Conservation (phyloP, 2,329 filamentous ascomycete genomes). For the Fusarium agapanthi region DNA sequence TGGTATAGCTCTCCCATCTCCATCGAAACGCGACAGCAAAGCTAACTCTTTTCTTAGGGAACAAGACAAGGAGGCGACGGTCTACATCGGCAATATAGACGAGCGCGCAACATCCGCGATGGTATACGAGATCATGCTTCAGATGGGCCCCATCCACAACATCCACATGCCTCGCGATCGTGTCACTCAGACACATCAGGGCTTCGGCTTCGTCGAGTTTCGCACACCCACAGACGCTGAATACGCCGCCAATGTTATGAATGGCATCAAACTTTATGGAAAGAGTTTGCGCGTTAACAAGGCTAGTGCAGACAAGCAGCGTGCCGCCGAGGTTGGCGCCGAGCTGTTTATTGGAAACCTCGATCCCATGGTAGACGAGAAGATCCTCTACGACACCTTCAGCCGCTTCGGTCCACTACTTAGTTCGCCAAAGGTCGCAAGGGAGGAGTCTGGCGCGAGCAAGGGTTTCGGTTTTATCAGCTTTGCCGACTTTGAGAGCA, state of each 20-base stretch:
- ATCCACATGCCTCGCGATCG: conserved; percentile 98
- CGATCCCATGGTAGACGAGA: conserved; percentile 93
- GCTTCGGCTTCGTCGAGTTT: conserved; percentile 99
- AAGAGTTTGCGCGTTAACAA: conserved; percentile 98
- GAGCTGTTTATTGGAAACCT: conserved; percentile 98
- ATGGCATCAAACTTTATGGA: conserved; percentile 90
- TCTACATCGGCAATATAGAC: conserved; percentile 98
- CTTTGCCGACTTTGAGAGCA: conserved; percentile 91
- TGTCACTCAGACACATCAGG: conserved; percentile 95
- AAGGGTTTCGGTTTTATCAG: conserved; percentile 98
- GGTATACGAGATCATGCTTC: conserved; percentile 97
- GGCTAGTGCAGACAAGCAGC: conserved; percentile 89
- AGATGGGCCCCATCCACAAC: conserved; percentile 96
- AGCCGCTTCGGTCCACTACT: conserved; percentile 88
- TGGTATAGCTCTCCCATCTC: conserved; percentile 63
- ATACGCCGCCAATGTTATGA: conserved; percentile 96
- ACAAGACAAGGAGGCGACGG: conserved; percentile 97
- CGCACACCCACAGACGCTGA: conserved; percentile 95
- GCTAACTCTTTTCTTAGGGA: conserved; percentile 68
- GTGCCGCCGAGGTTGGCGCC: conserved; percentile 90
- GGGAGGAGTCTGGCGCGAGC: conserved; percentile 86
- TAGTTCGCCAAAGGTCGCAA: conserved; percentile 86
- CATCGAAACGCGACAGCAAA: conserved; percentile 6
- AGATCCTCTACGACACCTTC: conserved; percentile 94
- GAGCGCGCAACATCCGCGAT: conserved; percentile 91